These are phyloP conservation scores for Gilbertella persicaria DNA, from an alignment of 371 early-diverging fungal species.

Conservation along the genomic window DNA sequence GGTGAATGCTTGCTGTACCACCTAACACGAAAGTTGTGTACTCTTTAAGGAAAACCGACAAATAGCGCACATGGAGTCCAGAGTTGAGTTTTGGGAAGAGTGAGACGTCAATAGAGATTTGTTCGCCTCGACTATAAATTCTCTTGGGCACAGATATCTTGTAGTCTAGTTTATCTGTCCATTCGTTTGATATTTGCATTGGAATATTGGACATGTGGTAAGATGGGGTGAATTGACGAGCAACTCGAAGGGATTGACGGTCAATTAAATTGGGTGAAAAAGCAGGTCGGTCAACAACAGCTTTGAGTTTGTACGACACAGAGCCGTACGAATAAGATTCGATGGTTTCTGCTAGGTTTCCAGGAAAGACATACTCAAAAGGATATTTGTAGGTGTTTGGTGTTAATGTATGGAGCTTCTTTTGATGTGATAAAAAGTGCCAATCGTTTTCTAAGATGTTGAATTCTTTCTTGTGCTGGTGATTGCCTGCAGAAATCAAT, in stretches of 20 bases:
- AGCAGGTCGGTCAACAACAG: constrained; percentile 35
- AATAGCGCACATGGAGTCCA: constrained; percentile 28
- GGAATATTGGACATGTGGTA: constrained; percentile 14
- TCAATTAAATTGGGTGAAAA: constrained; percentile 31
- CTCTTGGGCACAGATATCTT: constrained; percentile 24
- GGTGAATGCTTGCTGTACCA: constrained; percentile 6
- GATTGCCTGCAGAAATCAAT: constrained; percentile 12
- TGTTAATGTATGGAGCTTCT: constrained; percentile 17
- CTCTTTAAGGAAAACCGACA: constrained; percentile 45
- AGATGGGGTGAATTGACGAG: constrained; percentile 12
- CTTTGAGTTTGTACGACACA: constrained; percentile 43
- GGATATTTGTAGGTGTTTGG: constrained; percentile 33
- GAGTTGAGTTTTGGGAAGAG: constrained; percentile 20
- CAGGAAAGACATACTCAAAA: constrained; percentile 43
- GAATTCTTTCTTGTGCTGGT: constrained; percentile 25
- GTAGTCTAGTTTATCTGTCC: constrained; percentile 32
- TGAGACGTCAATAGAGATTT: constrained; percentile 31
- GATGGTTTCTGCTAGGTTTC: constrained; percentile 40
- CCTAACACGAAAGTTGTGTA: constrained; percentile 25
- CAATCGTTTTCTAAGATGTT: constrained; percentile 31
- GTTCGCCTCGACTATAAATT: constrained; percentile 32
- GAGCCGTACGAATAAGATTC: constrained; percentile 34
- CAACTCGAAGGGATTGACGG: constrained; percentile 16
- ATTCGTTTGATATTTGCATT: constrained; percentile 26
- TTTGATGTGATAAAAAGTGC: constrained; percentile 26